These are phyloP conservation scores for Saxispiralis lemnorum DNA, from an alignment of 495 filamentous ascomycete species.

Conservation along the genomic window DNA sequence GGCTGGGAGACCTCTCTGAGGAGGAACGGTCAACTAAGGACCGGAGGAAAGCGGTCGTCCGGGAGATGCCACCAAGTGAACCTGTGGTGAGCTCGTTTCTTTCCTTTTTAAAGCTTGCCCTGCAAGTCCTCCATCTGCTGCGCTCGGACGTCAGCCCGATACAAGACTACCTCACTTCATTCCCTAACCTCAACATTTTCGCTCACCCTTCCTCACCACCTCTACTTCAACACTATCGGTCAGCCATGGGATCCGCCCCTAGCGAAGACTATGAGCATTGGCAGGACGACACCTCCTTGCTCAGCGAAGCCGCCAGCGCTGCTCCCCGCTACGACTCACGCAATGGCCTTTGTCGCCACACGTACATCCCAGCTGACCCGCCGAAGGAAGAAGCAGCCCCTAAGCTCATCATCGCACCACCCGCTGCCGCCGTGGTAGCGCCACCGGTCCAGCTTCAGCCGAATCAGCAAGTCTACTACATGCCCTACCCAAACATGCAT, in stretches of 20 bases:
- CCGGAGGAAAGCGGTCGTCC: background rate
- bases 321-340: constrained; percentile 5
- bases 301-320: background rate
- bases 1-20: constrained; percentile 15
- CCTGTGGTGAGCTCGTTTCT: constrained; percentile 2
- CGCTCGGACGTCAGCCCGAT: background rate
- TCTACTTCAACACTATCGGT: background rate
- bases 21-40: background rate
- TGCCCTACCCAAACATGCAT: background rate
- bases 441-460: background rate
- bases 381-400: background rate
- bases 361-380: constrained; percentile 3
- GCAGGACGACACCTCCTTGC: constrained; percentile 7
- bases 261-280: constrained; percentile 13
- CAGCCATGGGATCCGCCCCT: constrained; percentile 3
- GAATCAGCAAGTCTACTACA: background rate
- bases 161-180: background rate
- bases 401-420: background rate
- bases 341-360: constrained; percentile 7
- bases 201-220: background rate
- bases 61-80: background rate
- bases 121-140: background rate
- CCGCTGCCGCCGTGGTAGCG: background rate
- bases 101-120: constrained; percentile 3
- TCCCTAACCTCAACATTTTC: background rate